Percentiles rank a stretch among this genome's conserved stretches.
These are phyloP conservation scores for Trichosporon asahii DNA, from an alignment of 1,284 basidiomycete genomes.

Conservation along the genomic window DNA sequence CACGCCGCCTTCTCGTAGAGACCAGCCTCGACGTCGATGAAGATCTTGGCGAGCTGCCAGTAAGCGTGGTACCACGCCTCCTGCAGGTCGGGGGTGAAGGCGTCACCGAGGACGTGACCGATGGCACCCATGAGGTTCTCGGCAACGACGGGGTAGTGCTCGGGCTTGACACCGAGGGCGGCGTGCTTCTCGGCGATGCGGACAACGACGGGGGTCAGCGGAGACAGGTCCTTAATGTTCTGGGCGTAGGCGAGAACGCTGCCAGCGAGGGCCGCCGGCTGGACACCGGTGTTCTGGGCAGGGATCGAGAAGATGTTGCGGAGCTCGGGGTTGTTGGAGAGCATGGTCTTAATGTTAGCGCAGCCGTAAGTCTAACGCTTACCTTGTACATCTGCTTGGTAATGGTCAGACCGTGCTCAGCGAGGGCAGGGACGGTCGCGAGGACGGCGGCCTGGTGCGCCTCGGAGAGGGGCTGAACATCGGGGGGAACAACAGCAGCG, in stretches of 20 bases:
- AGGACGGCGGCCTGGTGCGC: conserved; percentile 37
- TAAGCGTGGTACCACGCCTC: conserved; percentile 38
- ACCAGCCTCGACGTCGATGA: conserved; percentile 39
- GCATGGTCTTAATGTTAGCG: conserved; percentile 32
- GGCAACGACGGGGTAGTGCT: conserved; percentile 41
- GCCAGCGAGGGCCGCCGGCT: conserved; percentile 39
- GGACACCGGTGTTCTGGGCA: conserved; percentile 30
- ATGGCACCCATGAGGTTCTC: conserved; percentile 38
- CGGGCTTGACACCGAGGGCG: conserved; percentile 35
- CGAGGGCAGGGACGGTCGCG: conserved; percentile 38
- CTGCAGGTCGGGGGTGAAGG: conserved; percentile 35
- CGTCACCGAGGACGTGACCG: conserved; percentile 38
- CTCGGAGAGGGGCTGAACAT: conserved; percentile 30
- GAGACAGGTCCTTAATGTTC: conserved; percentile 42
- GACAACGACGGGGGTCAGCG: conserved; percentile 37
- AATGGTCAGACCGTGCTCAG: conserved; percentile 37
- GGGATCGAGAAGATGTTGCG: conserved; percentile 37
- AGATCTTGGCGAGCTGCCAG: conserved; percentile 34
- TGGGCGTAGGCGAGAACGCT: conserved; percentile 41
- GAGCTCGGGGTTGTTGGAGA: conserved; percentile 33
- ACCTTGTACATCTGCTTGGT: conserved; percentile 37
- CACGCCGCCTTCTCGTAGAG: conserved; percentile 33
- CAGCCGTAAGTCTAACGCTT: not conserved
- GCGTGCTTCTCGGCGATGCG: conserved; percentile 43
- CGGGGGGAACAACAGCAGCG: conserved; percentile 15